Evolutionary conservation across 352 stramenopile genomes (phyloP).

Genomic region (Pythium oligandrum): DNA sequence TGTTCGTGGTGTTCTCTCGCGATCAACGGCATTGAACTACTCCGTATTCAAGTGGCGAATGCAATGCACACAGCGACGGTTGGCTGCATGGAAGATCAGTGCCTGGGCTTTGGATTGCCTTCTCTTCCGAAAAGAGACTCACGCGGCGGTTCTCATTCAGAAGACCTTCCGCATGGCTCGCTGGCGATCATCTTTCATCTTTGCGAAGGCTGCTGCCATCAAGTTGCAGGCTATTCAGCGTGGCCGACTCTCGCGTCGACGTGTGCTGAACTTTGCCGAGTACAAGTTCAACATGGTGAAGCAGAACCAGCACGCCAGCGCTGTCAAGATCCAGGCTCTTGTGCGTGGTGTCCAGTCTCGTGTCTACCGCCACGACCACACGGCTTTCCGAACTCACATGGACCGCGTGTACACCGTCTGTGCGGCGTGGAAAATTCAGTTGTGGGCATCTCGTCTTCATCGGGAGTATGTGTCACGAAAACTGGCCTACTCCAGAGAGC

Average conservation of each 20-base stretch:
- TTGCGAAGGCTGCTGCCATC: constrained; percentile 4
- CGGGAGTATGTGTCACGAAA: not conserved
- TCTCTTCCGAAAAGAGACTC: no score
- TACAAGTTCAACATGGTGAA: constrained; percentile 10
- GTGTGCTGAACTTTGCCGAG: constrained; percentile 38
- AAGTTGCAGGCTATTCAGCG: constrained; percentile 27
- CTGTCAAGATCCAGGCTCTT: not conserved
- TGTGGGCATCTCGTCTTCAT: constrained; percentile 5
- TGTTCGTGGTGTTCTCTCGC: constrained; percentile 11
- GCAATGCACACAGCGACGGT: not conserved
- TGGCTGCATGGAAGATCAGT: constrained; percentile 13
- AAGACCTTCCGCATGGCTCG: constrained; percentile 12
- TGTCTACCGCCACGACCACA: constrained; percentile 1
- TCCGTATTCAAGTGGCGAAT: constrained; percentile 6
- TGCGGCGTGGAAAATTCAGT: constrained; percentile 15
- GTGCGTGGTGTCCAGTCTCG: not conserved
- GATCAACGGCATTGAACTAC: constrained; percentile 3
- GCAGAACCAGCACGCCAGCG: not conserved
- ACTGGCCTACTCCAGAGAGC: not conserved
- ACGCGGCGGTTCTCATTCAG: constrained; percentile 9
- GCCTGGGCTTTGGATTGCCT: constrained; percentile 1
- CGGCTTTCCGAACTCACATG: constrained; percentile 1
- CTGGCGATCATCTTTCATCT: not conserved
- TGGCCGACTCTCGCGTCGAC: constrained; percentile 28
- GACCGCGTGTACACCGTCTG: constrained; percentile 1